These are phyloP conservation scores for Cladosporium cucumerinum DNA, from an alignment of 2,329 filamentous ascomycete genomes.

Conservation along the genomic window DNA sequence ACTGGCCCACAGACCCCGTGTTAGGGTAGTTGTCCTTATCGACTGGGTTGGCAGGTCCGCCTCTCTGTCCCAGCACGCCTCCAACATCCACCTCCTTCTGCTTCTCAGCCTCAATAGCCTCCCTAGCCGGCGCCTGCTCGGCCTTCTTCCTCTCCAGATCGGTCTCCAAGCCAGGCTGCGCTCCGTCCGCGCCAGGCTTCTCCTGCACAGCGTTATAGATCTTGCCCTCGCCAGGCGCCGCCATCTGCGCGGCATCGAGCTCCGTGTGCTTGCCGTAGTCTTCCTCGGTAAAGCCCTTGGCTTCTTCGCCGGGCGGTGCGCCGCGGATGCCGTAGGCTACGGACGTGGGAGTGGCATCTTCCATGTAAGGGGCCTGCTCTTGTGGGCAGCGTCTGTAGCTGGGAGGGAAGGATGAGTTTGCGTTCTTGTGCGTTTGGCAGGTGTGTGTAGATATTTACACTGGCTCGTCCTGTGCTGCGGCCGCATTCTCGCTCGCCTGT, in stretches of 20 bases:
- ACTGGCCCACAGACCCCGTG: neutral
- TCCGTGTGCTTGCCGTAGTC: constrained; percentile 45
- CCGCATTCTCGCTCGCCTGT: constrained; percentile 32
- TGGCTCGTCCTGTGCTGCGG: constrained; percentile 1
- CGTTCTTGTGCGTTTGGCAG: neutral
- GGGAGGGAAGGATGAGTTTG: constrained; percentile 22
- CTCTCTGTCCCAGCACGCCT: constrained; percentile 44
- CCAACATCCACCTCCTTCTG: constrained; percentile 38
- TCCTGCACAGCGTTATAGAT: constrained; percentile 41
- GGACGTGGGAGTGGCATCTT: constrained; percentile 37
- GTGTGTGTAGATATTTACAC: constrained; percentile 16
- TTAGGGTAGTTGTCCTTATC: constrained; percentile 35
- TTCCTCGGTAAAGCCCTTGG: constrained; percentile 38
- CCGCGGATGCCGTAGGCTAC: constrained; percentile 44
- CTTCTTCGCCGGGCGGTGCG: constrained; percentile 44
- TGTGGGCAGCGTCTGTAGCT: constrained; percentile 36
- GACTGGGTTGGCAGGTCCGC: constrained; percentile 42
- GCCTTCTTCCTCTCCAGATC: constrained; percentile 51
- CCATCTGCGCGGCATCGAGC: constrained; percentile 49
- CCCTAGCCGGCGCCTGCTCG: constrained; percentile 44
- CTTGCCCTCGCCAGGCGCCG: constrained; percentile 45
- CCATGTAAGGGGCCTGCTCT: constrained; percentile 35
- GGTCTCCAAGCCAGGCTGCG: constrained; percentile 40
- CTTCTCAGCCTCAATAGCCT: constrained; percentile 41
- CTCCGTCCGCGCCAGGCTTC: constrained; percentile 37